Evolutionary conservation across 2,329 filamentous ascomycete species (phyloP), one percentile per base, ranked within the genome.

Genomic region (Dothideomycetidae sp.): DNA sequence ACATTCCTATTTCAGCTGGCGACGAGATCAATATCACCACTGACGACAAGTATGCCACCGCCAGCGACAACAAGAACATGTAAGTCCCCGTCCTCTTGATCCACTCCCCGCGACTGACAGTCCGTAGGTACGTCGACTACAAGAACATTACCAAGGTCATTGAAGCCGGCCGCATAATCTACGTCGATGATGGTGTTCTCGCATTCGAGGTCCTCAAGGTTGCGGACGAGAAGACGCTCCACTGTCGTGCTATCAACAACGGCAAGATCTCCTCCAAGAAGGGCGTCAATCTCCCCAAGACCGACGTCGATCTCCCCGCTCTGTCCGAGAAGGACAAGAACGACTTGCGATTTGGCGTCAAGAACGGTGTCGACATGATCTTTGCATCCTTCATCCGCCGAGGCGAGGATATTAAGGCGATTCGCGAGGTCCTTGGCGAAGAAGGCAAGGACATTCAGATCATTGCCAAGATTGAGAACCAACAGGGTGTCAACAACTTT

Each of bases 141-240:
- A 92, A 93, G 78, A 98, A 98, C 73, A 96, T 98, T 65, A 94
- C 88, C 66, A 93, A 92, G 69, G 90, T 98, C 53, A 96, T 98
- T 56, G 64, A 81, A 59, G 69, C 74, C 42, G 90, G 88, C 56
- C 86, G 90, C 54, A 78, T 81, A 62, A 92, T 98, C 70, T 98
- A 93, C 66, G 90, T 98, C 52, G 90, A 98, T 56, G 90, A 98
- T 56, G 90, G 90, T 63, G 88, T 98, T 49, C 78, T 96, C 52
- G 92, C 88, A 16, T 96, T 98, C 53, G 81, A 94, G 58, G 90
- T 98, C 45, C 62, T 94, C 50, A 74, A 83, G 58, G 71, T 98
- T 51, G 71, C 81, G 47, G 82, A 98, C 57, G 81, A 88, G 33
- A 71, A 93, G 75, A 98, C 80, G 48, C 66, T 98, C 58, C 78